Conservation (phyloP, 371 early-diverging fungal species). For the Mortierella sp. region DNA sequence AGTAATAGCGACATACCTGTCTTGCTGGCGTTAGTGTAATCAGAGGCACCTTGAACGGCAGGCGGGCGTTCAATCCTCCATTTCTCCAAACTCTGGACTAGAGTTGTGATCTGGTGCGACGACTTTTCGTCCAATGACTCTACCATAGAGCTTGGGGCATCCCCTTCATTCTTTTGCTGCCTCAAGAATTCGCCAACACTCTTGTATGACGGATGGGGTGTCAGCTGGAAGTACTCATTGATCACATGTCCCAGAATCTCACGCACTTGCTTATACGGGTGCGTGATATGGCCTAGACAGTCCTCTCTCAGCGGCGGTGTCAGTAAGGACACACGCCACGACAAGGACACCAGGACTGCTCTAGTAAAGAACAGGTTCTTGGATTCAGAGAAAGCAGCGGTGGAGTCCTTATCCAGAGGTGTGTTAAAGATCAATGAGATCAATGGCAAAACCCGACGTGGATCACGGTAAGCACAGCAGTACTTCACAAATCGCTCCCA, state of each 20-base stretch:
- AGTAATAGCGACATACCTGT: slow-evolving; percentile 62
- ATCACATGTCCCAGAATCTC: slow-evolving; percentile 82
- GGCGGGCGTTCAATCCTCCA: slow-evolving; percentile 61
- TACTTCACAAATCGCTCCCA: slow-evolving; percentile 81
- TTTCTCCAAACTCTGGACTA: slow-evolving; percentile 54
- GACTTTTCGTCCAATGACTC: slow-evolving; percentile 45
- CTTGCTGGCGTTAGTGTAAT: slow-evolving; percentile 80
- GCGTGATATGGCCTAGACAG: slow-evolving; percentile 70
- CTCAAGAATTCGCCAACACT: slow-evolving; percentile 59
- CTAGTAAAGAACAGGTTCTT: slow-evolving; percentile 80
- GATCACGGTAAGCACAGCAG: slow-evolving; percentile 77
- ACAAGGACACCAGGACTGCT: slow-evolving; percentile 65
- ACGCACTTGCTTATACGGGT: slow-evolving; percentile 93
- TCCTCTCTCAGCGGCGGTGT: slow-evolving; percentile 61
- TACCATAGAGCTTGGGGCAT: slow-evolving; percentile 60
- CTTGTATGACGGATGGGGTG: slow-evolving; percentile 73
- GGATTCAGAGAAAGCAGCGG: slow-evolving; percentile 87
- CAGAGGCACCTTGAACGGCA: slow-evolving; percentile 60
- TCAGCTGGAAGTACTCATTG: slow-evolving; percentile 72
- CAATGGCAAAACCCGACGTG: slow-evolving; percentile 82
- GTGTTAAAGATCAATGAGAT: slow-evolving; percentile 72
- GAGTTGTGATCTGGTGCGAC: slow-evolving; percentile 42
- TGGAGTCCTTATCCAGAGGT: slow-evolving; percentile 81
- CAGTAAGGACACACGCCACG: slow-evolving; percentile 77
- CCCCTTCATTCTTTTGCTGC: slow-evolving; percentile 37